Base-by-base conservation (phyloP, 202 grass and related monocot species). In the Cymbopogon flexuosus region DNA sequence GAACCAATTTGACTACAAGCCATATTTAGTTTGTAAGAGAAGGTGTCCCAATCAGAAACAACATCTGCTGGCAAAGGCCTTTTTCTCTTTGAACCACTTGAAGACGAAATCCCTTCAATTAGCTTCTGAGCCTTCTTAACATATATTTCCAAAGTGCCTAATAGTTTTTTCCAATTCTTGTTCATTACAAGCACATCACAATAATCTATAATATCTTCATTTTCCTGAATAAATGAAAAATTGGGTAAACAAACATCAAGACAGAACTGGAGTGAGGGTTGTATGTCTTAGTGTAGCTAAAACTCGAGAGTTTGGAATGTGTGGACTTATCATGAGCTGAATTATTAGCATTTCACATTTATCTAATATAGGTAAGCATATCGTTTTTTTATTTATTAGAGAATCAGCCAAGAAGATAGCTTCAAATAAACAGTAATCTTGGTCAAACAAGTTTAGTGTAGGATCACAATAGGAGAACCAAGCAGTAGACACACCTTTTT, bases 91-190 rank as follows among this genome's bases (percentile, higher is more conserved):
- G 85, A 88, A 77, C 89, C 86, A 86, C 62, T 75, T 10, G 34
- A 60, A 66, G 74, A 79, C 37, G 37, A 85, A 43, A 16, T 42
- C 45, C 73, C 74, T 58, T 65, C 19, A 77, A 65, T 72, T 79
- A 76, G 62, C 62, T 88, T 74, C 29, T 84, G 71, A 70, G 78
- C 79, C 52, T 27, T 74, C 59, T 61, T 68, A 22, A 59, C 88
- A 39, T 27, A 67, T 74, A 77, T 83, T 63, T 27, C 36, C 77
- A 92, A 75, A 58, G 40, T 45, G 52, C 8, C 19, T 46, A 97
- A 35, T 83, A 97, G 65, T 66, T 92, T 97, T 79, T 80, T 89
- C 91, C 94, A 97, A 5, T 88, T 92, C 73, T 88, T 92, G 64
- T 91, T 56, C 79, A 92, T 77, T 81, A 72, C 85, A 76, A 13